Evolutionary conservation across 495 filamentous ascomycete genomes (phyloP), one percentile per base, ranked within the genome.

Genomic region (Poronia punctata): DNA sequence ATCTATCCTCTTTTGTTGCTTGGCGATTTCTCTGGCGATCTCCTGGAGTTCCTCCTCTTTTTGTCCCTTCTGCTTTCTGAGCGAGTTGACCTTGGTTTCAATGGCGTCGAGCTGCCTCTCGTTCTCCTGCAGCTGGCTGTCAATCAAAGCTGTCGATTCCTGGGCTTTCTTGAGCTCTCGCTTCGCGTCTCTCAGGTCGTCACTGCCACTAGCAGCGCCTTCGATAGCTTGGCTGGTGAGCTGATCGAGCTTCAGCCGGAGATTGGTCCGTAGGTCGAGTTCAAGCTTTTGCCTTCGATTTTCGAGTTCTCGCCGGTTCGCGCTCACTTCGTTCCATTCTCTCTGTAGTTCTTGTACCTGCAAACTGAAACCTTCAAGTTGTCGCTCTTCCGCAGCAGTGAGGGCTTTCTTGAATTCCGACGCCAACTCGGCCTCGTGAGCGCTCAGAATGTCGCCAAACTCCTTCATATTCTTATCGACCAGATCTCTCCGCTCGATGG

Each of bases 361-460:
- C 16, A 66, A 64, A 47, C 71, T 80, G 11, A 95, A 75, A 8
- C 67, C 67, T 45, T 93, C 86, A 3, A 99, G 70, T 49, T 76
- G 78, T 22, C 72, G 71, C 60, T 97, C 93, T 64, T 99, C 92
- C 17, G 80, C 78, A 7, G 72, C 71, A 12, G 82, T 84, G 17
- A 99, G 71, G 12, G 84, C 78, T 56, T 96, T 97, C 65, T 93
- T 94, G 70, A 96, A 97, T 11, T 88, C 80, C 3, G 88, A 84
- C 1, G 71, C 71, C 35, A 95, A 59, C 57, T 99, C 92, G 8
- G 77, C 71, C 53, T 89, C 76, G 50, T 88, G 82, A 0, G 82
- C 78, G 22, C 57, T 69, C 39, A 89, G 72, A 45, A 85, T 82
- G 33, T 87, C 83, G 33, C 77, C 78, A 28, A 90, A 64, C 35